Evolutionary conservation across 495 filamentous ascomycete species (phyloP), one percentile per base, ranked within the genome.

Genomic region (Choiromyces venosus): DNA sequence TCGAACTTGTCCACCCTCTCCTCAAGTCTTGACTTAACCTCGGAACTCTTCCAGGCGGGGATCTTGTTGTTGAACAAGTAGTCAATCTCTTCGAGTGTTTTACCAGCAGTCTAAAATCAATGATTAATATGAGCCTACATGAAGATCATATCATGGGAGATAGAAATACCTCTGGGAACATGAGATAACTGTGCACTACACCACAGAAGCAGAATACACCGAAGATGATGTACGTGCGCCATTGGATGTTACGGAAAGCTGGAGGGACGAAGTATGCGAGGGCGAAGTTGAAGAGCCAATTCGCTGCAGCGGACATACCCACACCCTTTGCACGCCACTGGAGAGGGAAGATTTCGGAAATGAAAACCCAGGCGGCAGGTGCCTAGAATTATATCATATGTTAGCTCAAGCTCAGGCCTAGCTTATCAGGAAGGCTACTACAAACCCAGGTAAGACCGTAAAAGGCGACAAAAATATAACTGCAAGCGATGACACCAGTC

Each of bases 231-330:
- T 93, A 94, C 0, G 86, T 87, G 82, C 87, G 86, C 91, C 91
- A 94, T 71, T 86, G 83, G 76, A 93, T 93, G 75, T 87, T 91
- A 67, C 84, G 88, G 76, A 93, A 93, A 1, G 90, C 87, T 0
- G 90, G 88, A 2, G 91, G 92, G 4, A 92, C 89, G 74, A 94
- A 93, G 82, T 90, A 92, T 18, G 89, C 88, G 18, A 93, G 86
- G 0, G 78, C 78, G 80, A 91, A 92, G 85, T 93, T 93, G 84
- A 91, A 93, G 29, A 87, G 85, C 91, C 91, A 93, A 84, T 92
- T 93, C 12, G 85, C 86, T 4, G 90, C 87, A 0, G 91, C 92
- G 52, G 87, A 84, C 19, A 93, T 83, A n/a, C 90, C 90, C n/a
- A 92, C 88, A 67, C 78, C 91, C 84, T 91, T 91, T 46, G 89